Evolutionary conservation across 2,329 filamentous ascomycete genomes (phyloP).

Genomic region (Nemania bipapillata): DNA sequence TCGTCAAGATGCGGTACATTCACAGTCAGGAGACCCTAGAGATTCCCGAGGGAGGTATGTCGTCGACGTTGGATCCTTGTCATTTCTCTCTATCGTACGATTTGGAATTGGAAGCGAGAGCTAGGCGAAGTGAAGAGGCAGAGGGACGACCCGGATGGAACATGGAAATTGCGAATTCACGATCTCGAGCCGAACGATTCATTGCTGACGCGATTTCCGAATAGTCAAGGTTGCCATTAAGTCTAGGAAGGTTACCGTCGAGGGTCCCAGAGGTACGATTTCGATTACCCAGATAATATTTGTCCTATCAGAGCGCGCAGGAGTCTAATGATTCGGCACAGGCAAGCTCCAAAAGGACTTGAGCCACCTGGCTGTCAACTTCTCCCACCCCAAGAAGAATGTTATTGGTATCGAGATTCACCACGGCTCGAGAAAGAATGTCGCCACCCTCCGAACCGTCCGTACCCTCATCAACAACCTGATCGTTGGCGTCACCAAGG

Average conservation of each 20-base stretch:
- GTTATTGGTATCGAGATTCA: constrained; percentile 97
- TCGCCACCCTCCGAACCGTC: constrained; percentile 97
- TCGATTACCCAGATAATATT: constrained; percentile 30
- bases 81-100: constrained; percentile 20
- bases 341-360: constrained; percentile 98
- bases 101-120: constrained; percentile 19
- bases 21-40: constrained; percentile 95
- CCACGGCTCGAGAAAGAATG: constrained; percentile 97
- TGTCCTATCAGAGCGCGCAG: constrained; percentile 13
- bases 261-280: constrained; percentile 86
- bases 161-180: constrained; percentile 23
- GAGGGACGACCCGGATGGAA: constrained; percentile 6
- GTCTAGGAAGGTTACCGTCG: constrained; percentile 94
- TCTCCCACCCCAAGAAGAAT: constrained; percentile 86
- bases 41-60: constrained; percentile 96
- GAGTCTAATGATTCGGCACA: constrained; percentile 56
- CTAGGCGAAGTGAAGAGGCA: neutral
- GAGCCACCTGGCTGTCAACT: constrained; percentile 94
- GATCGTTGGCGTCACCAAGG: constrained; percentile 97
- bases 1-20: constrained; percentile 99
- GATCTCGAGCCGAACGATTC: constrained; percentile 39
- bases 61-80: constrained; percentile 18
- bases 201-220: constrained; percentile 53
- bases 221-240: constrained; percentile 98
- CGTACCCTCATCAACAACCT: constrained; percentile 98